Conservation (phyloP, 1,284 basidiomycete genomes). For the Cutaneotrichosporon curvatum region DNA sequence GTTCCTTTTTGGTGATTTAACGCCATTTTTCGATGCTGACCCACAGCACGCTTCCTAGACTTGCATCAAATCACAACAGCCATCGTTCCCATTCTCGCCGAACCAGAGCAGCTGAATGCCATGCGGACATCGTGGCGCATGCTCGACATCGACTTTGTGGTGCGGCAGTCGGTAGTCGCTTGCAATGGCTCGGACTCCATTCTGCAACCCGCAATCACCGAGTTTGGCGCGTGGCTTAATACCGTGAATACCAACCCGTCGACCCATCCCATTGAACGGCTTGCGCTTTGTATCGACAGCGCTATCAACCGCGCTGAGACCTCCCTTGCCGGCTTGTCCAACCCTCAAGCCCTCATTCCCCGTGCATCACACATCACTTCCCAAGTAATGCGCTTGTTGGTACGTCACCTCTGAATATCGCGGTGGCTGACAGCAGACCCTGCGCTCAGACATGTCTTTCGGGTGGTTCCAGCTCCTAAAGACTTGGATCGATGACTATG, state of each 20-base stretch:
- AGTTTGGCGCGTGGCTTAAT: constrained; percentile 28
- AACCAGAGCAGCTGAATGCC: constrained; percentile 19
- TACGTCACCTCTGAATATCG: constrained; percentile 11
- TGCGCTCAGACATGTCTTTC: constrained; percentile 33
- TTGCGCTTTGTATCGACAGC: constrained; percentile 11
- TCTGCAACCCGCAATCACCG: constrained; percentile 19
- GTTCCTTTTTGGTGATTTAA: constrained; percentile 29
- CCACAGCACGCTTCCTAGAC: constrained; percentile 31
- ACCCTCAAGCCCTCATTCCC: constrained; percentile 15
- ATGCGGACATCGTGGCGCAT: constrained; percentile 33
- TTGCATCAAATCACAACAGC: constrained; percentile 31
- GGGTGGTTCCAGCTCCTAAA: constrained; percentile 42
- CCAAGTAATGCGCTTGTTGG: constrained; percentile 33
- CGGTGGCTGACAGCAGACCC: constrained; percentile 18
- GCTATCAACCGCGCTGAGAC: constrained; percentile 6
- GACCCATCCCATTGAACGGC: constrained; percentile 11
- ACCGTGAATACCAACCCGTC: constrained; percentile 11
- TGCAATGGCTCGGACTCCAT: constrained; percentile 23
- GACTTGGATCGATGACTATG: constrained; percentile 41
- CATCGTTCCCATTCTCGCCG: constrained; percentile 30
- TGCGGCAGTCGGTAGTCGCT: constrained; percentile 30
- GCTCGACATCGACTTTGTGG: constrained; percentile 23
- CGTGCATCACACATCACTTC: constrained; percentile 33
- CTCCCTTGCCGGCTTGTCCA: not conserved
- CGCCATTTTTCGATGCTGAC: constrained; percentile 1